A percentile compares a stretch with the other conserved stretches of the same genome.
These are phyloP conservation scores for Monosporascus sp. DNA, from an alignment of 2,329 filamentous ascomycete genomes.

Conservation along the genomic window DNA sequence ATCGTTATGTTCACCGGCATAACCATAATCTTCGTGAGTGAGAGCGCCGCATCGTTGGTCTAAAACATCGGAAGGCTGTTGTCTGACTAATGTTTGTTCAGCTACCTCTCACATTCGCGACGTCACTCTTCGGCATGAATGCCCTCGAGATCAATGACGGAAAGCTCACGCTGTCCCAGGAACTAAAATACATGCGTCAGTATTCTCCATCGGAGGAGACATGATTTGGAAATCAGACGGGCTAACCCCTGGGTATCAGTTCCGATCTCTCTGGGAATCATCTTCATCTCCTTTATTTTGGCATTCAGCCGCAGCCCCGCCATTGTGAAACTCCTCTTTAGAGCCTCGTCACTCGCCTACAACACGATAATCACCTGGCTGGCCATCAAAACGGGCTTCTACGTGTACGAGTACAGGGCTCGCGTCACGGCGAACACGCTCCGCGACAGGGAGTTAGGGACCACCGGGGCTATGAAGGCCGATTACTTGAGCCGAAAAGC, in stretches of 20 bases:
- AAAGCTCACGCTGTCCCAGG: slow-evolving; percentile 8
- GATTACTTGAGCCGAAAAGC: too few relatives aligned
- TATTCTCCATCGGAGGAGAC: not conserved
- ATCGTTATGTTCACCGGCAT: slow-evolving; percentile 29
- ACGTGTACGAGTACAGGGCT: slow-evolving; percentile 2
- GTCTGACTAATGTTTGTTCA: slow-evolving; percentile 1
- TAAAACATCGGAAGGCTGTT: not conserved
- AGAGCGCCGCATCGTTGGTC: too few relatives aligned
- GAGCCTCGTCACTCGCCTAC: slow-evolving; percentile 1
- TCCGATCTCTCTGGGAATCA: not conserved
- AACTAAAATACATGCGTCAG: slow-evolving; percentile 16
- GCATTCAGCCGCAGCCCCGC: slow-evolving; percentile 6
- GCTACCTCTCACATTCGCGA: slow-evolving; percentile 25
- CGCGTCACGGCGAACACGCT: not conserved
- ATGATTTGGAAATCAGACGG: not conserved
- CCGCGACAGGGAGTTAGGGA: not conserved
- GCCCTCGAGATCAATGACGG: slow-evolving; percentile 6
- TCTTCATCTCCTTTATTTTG: not conserved
- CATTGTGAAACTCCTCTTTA: slow-evolving; percentile 4
- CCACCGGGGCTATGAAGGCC: too few relatives aligned
- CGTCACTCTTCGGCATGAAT: slow-evolving; percentile 27
- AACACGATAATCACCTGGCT: slow-evolving; percentile 6
- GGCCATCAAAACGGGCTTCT: slow-evolving; percentile 4
- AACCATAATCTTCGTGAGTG: slow-evolving; percentile 28
- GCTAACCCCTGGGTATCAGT: not conserved